Evolutionary conservation across 257 asterid species (phyloP).

Genomic region (Nicotiana benthamiana): DNA sequence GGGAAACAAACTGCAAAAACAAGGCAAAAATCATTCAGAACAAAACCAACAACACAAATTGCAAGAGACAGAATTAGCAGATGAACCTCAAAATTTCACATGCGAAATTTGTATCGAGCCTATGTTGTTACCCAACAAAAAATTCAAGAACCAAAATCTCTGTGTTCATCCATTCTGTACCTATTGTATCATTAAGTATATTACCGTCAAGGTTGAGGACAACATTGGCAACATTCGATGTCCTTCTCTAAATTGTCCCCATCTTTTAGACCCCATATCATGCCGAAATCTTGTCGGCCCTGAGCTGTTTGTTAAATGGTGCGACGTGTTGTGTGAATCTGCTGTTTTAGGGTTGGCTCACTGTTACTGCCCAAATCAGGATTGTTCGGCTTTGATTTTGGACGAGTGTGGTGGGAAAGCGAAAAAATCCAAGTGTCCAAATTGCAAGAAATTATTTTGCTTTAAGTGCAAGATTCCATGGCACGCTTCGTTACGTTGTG

Average conservation of each 20-base stretch:
- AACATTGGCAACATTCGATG: conserved; percentile 40
- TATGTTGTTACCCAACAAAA: neutral
- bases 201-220: conserved; percentile 49
- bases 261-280: conserved; percentile 43
- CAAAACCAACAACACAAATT: neutral
- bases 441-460: conserved; percentile 46
- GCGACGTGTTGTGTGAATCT: conserved; percentile 53
- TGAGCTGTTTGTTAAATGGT: conserved; percentile 53
- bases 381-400: conserved; percentile 47
- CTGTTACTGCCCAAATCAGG: conserved; percentile 50
- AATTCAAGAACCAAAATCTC: neutral
- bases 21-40: neutral
- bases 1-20: neutral
- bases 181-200: conserved; percentile 55
- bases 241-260: conserved; percentile 46
- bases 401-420: conserved; percentile 60
- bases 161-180: conserved; percentile 61
- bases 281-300: conserved; percentile 33
- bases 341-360: conserved; percentile 25
- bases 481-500: conserved; percentile 55
- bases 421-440: conserved; percentile 46
- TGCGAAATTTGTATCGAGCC: conserved; percentile 29
- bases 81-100: conserved; percentile 1
- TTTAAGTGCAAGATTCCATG: conserved; percentile 46
- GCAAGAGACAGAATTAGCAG: neutral